Base-by-base conservation (phyloP, 1,284 basidiomycete species). In the Sporisorium iseilematis-ciliati region DNA sequence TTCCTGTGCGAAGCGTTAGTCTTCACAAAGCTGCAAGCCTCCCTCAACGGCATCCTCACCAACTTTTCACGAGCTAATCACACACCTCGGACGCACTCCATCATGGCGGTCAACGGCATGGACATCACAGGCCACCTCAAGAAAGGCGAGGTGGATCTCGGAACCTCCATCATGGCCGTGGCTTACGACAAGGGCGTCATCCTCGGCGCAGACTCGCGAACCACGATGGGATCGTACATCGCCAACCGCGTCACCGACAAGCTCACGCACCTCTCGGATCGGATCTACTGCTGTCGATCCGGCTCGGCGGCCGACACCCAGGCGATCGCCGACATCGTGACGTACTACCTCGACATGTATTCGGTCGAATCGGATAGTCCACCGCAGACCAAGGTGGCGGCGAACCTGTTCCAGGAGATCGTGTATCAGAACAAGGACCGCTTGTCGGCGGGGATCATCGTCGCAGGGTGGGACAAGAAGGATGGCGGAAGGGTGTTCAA, bases 161-260 rank as follows among this genome's bases (percentile, higher is more conserved):
- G 83, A 33, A 99, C 96, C 60, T 98, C 96, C 52, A 99, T 99
- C 87, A 99, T 99, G 97, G 96, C 96, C 57, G 96, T 99, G 75
- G 93, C 95, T 79, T 99, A 98, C 88, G 89, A 94, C 46, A 91
- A 91, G 43, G 96, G 96, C 54, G 96, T 99, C 63, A 91, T 99
- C 76, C 91, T 99, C 69, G 97, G 97, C 41, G 96, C 96, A 78
- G 96, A 99, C 87, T 93, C 92, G 88, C 90, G 97, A 66, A 99
- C 97, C 70, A 98, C 97, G 1, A 97, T 93, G 43, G 97, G 96
- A 69, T 91, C 91, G 86, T 99, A 98, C 87, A 97, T 98, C 84
- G 95, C 95, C 55, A 99, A 99, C 86, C 92, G 96, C 86, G 97
- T 99, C 33, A 99, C 96, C 23, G 96, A 99, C 89, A 99, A 99